Evolutionary conservation across 2,329 filamentous ascomycete genomes (phyloP).

Genomic region (Cladosporium sp.): DNA sequence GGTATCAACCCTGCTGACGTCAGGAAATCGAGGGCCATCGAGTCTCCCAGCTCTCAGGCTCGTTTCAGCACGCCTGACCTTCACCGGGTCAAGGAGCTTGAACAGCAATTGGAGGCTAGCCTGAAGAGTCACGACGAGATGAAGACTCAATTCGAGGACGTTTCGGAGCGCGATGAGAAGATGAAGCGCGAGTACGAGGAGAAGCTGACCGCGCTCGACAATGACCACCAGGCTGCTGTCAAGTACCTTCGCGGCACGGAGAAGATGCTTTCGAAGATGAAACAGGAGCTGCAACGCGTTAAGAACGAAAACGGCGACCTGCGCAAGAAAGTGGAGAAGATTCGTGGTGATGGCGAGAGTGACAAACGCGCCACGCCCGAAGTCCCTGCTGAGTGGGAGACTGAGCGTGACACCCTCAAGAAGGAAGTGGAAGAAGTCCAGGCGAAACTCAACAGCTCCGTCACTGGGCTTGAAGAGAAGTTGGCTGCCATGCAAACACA

Average conservation of each 20-base stretch:
- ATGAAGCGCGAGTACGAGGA: slow-evolving; percentile 88
- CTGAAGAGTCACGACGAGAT: slow-evolving; percentile 81
- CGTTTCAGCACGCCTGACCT: slow-evolving; percentile 75
- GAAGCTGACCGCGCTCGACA: slow-evolving; percentile 89
- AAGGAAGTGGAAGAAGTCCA: slow-evolving; percentile 67
- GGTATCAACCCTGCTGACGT: slow-evolving; percentile 75
- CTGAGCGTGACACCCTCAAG: slow-evolving; percentile 65
- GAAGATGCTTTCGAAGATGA: slow-evolving; percentile 98
- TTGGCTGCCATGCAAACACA: slow-evolving; percentile 66
- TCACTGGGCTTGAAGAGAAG: slow-evolving; percentile 66
- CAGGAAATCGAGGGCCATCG: slow-evolving; percentile 66
- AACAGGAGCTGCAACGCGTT: slow-evolving; percentile 90
- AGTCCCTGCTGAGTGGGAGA: slow-evolving; percentile 64
- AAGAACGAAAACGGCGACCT: slow-evolving; percentile 81
- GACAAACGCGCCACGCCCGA: slow-evolving; percentile 34
- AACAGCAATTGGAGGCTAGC: slow-evolving; percentile 77
- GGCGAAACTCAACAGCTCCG: slow-evolving; percentile 61
- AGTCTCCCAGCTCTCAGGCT: slow-evolving; percentile 62
- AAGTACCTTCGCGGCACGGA: slow-evolving; percentile 98
- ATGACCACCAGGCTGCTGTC: slow-evolving; percentile 95
- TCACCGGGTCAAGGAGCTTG: slow-evolving; percentile 74
- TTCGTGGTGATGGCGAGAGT: slow-evolving; percentile 22
- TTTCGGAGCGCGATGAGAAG: slow-evolving; percentile 76
- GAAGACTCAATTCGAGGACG: slow-evolving; percentile 69
- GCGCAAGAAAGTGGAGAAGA: slow-evolving; percentile 67